These are phyloP conservation scores for Stromatinia cepivora DNA, from an alignment of 2,329 filamentous ascomycete genomes.

Conservation along the genomic window DNA sequence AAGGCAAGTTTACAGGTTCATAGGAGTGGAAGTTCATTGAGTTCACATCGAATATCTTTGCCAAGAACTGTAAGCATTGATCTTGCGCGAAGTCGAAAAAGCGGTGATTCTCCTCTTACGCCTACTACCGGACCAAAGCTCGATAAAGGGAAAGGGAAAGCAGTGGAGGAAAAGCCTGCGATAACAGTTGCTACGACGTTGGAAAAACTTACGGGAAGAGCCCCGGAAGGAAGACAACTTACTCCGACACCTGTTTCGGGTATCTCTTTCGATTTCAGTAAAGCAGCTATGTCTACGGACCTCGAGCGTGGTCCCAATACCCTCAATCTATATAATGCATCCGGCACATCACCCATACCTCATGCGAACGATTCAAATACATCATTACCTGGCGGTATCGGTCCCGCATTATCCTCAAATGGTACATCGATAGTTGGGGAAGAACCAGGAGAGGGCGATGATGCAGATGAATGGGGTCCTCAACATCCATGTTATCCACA, in stretches of 20 bases:
- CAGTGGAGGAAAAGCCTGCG: conserved; percentile 26
- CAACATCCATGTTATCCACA: conserved; percentile 94
- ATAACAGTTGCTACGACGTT: conserved; percentile 19
- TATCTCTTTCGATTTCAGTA: conserved; percentile 35
- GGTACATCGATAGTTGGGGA: conserved; percentile 37
- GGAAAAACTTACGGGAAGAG: conserved; percentile 21
- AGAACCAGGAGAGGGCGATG: conserved; percentile 51
- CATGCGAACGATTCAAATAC: conserved; percentile 28
- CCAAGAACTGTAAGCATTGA: conserved; percentile 41
- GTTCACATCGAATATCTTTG: conserved; percentile 38
- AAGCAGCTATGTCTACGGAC: conserved; percentile 37
- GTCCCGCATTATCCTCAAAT: conserved; percentile 40
- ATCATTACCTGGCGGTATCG: conserved; percentile 37
- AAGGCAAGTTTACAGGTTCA: conserved; percentile 49
- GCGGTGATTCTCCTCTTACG: conserved; percentile 32
- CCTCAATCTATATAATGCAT: conserved; percentile 32
- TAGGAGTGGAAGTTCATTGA: conserved; percentile 43
- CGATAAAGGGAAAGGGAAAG: conserved; percentile 39
- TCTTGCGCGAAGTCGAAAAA: conserved; percentile 34
- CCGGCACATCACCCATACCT: conserved; percentile 32
- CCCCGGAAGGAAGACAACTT: conserved; percentile 21
- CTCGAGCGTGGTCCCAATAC: conserved; percentile 37
- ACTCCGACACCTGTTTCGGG: conserved; percentile 27
- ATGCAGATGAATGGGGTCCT: conserved; percentile 81
- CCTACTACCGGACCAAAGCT: conserved; percentile 23